Percentiles rank a stretch among this genome's conserved stretches.
Evolutionary conservation across 129 eudicot species (phyloP).

Genomic region (Lonicera japonica): DNA sequence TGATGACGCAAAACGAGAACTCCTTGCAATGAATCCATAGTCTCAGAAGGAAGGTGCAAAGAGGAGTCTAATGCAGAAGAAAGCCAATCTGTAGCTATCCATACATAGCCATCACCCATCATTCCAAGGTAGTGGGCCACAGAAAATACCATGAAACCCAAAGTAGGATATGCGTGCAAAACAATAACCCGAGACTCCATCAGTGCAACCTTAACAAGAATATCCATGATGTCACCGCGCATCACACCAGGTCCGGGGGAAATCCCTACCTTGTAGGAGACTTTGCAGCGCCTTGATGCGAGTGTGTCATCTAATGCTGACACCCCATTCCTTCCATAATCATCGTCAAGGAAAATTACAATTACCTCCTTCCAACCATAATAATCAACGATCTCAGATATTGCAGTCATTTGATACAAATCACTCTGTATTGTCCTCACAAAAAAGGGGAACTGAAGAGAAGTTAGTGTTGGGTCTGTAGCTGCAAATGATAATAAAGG

Average conservation of each 20-base stretch:
- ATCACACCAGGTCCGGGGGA: constrained; percentile 50
- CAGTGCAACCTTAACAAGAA: constrained; percentile 62
- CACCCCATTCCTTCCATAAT: constrained; percentile 85
- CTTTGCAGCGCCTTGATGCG: constrained; percentile 63
- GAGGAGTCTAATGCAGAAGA: constrained; percentile 58
- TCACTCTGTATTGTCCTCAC: constrained; percentile 79
- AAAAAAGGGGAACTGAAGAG: constrained; percentile 75
- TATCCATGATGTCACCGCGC: constrained; percentile 70
- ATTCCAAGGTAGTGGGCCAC: constrained; percentile 77
- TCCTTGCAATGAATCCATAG: constrained; percentile 71
- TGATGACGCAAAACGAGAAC: constrained; percentile 72
- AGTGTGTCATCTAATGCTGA: constrained; percentile 78
- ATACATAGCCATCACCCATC: constrained; percentile 86
- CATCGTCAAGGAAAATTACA: constrained; percentile 69
- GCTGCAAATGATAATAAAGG: constrained; percentile 88
- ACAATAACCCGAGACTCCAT: constrained; percentile 82
- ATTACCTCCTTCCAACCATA: constrained; percentile 75
- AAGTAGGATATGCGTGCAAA: constrained; percentile 66
- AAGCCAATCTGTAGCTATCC: constrained; percentile 98
- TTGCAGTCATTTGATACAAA: constrained; percentile 77
- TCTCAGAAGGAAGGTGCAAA: constrained; percentile 35
- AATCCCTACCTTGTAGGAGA: constrained; percentile 59
- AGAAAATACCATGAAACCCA: constrained; percentile 56
- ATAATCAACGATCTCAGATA: constrained; percentile 54
- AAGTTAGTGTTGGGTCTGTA: constrained; percentile 83